Evolutionary conservation across 1,284 basidiomycete species (phyloP), one percentile per base, ranked within the genome.

Genomic region (Vanrija sp.): DNA sequence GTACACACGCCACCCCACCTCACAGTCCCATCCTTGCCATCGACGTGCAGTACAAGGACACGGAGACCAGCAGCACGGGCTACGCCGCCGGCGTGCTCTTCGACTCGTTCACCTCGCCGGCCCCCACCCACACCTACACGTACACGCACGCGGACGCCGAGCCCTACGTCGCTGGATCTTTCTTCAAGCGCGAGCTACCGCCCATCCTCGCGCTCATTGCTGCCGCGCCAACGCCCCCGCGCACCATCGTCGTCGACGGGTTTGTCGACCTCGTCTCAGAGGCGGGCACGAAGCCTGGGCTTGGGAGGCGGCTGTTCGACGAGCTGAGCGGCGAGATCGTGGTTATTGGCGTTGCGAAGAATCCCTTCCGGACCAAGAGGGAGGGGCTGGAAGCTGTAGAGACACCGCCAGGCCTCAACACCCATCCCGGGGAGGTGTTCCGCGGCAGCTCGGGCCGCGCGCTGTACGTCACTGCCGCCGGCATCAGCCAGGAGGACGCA

Each of bases 1-100:
- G 79, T 69, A 86, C 82, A 26, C 81, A 82, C 60, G 81, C 78
- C 56, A 85, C 84, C 49, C 46, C 38, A 18, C 51, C 15, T 44
- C 80, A 78, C 53, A 38, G 26, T 9, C 49, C 49, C 9, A 18
- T 18, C 40, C 40, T 42, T 3, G 40, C 40, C 40, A 42, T 42
- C 40, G 40, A 42, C 40, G 40, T 42, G 40, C 40, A 42, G 19
- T 42, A 42, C 40, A 21, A 18, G n/a, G 40, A 34, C 18, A 38
- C 46, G 19, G 12, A 28, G 14, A 21, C 47, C 14, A 16, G 12
- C n/a, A 6, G 21, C 1, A 46, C 43, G 3, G 50, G 50, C 10
- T 52, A 45, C 44, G 43, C 50, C 5, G 21, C 43, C 6, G 50
- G 43, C 19, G 44, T 52, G 2, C 38, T 52, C 10, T 52, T 52